Base-by-base conservation (phyloP, 306 rosid species). In the Sechiopsis laciniata region DNA sequence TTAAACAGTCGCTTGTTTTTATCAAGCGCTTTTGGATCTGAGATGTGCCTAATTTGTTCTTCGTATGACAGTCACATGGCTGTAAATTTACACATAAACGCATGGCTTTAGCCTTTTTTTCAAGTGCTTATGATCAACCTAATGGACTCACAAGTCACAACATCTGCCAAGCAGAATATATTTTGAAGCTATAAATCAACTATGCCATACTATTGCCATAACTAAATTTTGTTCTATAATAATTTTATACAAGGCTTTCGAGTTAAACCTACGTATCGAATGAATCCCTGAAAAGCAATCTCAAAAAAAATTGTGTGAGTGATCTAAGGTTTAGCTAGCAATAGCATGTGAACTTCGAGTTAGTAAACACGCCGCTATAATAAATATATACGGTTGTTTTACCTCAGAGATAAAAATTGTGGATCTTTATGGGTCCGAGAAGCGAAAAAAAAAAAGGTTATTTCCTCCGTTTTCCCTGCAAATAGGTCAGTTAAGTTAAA, bases 381-480 rank as follows among this genome's bases (percentile, higher is more conserved):
- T 20, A 21, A 69, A 69, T 57, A 69, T 57, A 69, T 9, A 14
- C 14, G 14, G 73, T 21, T 19, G 20, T 68, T 69, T 14, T 22
- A 13, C 40, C 73, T 21, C 7, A 69, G n/a, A 21, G 24, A 50
- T 12, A 50, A 21, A 21, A 69, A 50, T 50, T 21, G 53, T 48
- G 55, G 72, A 11, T 45, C 72, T 66, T 66, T 67, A 67, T 55
- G 42, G 19, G 40, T 46, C 42, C 8, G 3, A 14, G 14, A 50
- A 22, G 22, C 6, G 46, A 2, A 7, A 10, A 42, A 0, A 0
- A 48, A 19, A 22, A 48, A 0, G 8, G 71, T 86, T 82, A 94
- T 63, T 89, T 90, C 82, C 90, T 89, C 82, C 83, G 84, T 87
- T 91, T 91, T 22, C 96, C 99, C 97, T 94, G 89, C 83, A 37